phyloP scores from a whole-genome alignment of 1,284 basidiomycete species.

The Sporisorium sorghi region DNA sequence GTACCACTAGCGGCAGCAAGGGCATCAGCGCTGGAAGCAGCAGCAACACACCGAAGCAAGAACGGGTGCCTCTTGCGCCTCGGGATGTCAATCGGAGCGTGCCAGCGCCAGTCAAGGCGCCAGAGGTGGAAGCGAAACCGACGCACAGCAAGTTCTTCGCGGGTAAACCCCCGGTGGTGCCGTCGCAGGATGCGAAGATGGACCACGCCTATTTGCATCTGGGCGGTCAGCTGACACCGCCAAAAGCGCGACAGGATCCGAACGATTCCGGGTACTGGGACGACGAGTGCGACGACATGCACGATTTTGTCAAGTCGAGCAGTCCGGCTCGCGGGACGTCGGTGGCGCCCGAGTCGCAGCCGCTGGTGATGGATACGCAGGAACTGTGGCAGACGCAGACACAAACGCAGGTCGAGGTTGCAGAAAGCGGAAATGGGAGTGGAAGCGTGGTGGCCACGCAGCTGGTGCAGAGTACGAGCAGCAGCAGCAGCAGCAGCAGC shows the following conservation, averaged over 20 bases:
- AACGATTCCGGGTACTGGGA: conserved; percentile 47
- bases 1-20: conserved; percentile 1
- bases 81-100: conserved; percentile 24
- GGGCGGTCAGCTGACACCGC: conserved; percentile 34
- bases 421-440: not conserved
- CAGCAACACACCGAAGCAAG: conserved; percentile 1
- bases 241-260: conserved; percentile 16
- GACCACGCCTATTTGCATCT: conserved; percentile 42
- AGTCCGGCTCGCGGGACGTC: conserved; percentile 20
- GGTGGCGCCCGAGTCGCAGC: conserved; percentile 21
- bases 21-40: not conserved
- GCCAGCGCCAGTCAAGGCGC: not conserved
- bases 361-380: conserved; percentile 39
- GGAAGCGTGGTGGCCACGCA: conserved; percentile 19
- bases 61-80: conserved; percentile 20
- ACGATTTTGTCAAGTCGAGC: conserved; percentile 39
- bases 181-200: conserved; percentile 5
- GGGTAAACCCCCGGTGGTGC: not conserved
- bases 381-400: conserved; percentile 23
- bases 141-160: conserved; percentile 44
- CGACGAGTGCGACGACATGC: conserved; percentile 44
- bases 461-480: no score
- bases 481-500: no score
- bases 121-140: conserved; percentile 6
- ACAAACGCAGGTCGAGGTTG: conserved; percentile 8